phyloP scores from a whole-genome alignment of 192 early-diverging fungal genomes.

The Linnemannia zychae region DNA sequence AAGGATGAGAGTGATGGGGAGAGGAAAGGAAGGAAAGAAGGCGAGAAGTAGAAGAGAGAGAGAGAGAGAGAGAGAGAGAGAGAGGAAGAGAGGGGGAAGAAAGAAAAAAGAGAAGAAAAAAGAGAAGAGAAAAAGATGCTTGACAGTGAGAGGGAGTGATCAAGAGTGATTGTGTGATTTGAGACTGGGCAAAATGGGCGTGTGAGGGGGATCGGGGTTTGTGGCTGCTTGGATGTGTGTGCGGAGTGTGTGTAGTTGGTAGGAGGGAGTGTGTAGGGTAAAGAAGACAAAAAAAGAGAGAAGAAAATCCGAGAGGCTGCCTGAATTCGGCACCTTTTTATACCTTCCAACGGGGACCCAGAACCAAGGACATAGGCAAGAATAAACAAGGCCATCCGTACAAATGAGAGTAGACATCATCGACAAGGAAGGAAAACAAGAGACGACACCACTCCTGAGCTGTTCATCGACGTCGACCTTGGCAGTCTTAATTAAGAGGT shows the following conservation, averaged over 20 bases:
- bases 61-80: neutral
- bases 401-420: neutral
- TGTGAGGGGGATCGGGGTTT: constrained; percentile 20
- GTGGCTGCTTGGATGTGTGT: neutral
- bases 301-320: neutral
- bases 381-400: neutral
- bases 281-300: neutral
- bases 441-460: constrained; percentile 4
- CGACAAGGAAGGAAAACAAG: neutral
- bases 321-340: neutral
- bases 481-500: constrained; percentile 31
- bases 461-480: neutral
- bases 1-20: neutral
- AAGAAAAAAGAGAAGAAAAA: neutral
- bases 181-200: neutral
- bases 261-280: neutral
- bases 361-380: neutral
- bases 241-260: neutral
- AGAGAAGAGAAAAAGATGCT: neutral
- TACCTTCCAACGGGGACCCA: neutral
- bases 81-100: neutral
- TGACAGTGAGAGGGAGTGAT: neutral
- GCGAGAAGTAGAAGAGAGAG: neutral
- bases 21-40: neutral
- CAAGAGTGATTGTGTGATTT: neutral